Evolutionary conservation across 73 alveolate genomes (phyloP), one percentile per base, ranked within the genome.

Genomic region (Durusdinium trenchii): DNA sequence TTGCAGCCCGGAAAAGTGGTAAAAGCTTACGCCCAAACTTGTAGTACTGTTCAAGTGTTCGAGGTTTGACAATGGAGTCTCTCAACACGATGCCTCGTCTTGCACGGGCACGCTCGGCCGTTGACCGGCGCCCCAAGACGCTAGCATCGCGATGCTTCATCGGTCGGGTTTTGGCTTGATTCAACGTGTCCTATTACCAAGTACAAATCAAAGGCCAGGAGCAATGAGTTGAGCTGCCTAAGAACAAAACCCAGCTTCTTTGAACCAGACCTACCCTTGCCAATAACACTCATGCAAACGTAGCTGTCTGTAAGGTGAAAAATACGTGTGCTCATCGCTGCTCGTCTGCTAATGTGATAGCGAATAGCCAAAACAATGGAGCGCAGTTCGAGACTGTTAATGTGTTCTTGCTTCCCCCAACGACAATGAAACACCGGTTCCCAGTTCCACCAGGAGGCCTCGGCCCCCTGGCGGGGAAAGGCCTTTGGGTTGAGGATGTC

Each of bases 231-330:
- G 3, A 86, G 84, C 54, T 47, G 30, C 0, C 84, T 7, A 5
- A 86, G 50, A 18, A 40, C 9, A n/a, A 32, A 47, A 3, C 23
- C 9, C 3, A 61, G 38, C 61, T 50, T 47, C 2, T 69, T 47
- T 4, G 62, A 36, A 43, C 50, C 40, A 3, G 78, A 16, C 0
- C 95, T 45, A 10, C 95, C 84, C 45, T 61, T 86, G 30, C 67
- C 20, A 57, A 86, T 42, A 14, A 86, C 83, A 32, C 82, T 51
- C 83, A 57, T 61, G 48, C 60, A 36, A 12, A 86, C 84, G 32
- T 57, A 57, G n/a, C 57, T n/a, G 26, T 54, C 94, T 0, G 57
- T 86, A 30, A 86, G 62, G 47, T 86, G 95, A 20, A 86, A 20
- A 14, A 40, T 5, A 3, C 95, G 47, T 6, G n/a, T 3, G 36